Evolutionary conservation across 441 rosid species (phyloP), one percentile per base, ranked within the genome.

Genomic region (Eutrema salsugineum): DNA sequence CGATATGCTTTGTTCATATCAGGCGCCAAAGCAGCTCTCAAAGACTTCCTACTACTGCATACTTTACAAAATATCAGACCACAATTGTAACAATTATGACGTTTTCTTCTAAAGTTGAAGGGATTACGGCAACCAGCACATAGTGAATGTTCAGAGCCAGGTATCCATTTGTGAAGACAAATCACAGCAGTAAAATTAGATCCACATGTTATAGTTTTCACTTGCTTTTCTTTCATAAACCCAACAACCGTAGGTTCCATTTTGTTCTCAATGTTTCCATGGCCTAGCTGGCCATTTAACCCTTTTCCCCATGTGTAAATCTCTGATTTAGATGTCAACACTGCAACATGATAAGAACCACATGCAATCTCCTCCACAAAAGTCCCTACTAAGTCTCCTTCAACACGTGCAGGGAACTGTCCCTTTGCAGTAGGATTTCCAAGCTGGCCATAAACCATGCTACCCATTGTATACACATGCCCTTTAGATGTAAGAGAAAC

Each of bases 231-330:
- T 83, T 83, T 88, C 39, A 91, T 78, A 60, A 81, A 84, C 66
- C 78, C 88, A 42, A 94, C 87, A 46, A 83, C 61, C 2, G 82
- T 77, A 5, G 98, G 97, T 59, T 79, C 75, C 54, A 71, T 84
- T 86, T 85, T 85, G 82, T 90, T 83, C 68, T 83, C 86, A 5
- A 70, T 72, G 62, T 83, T 89, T 19, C 96, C 97, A 78, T 94
- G 98, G 68, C 98, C 97, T 72, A 94, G 53, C 69, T 86, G 91
- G 17, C 98, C 98, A 78, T 88, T 88, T 53, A 78, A 58, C 56
- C 92, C 97, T 83, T 86, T 90, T 48, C 98, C 97, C 98, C 97
- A 89, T 3, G 96, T 94, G 78, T 84, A 94, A 47, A 90, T 87
- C 75, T 94, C 91, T 32, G 79, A 60, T 75, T 82, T 85, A 30